Percentiles rank a stretch among this genome's conserved stretches.
phyloP scores from a whole-genome alignment of 257 asterid species.

The Fraxinus americana region DNA sequence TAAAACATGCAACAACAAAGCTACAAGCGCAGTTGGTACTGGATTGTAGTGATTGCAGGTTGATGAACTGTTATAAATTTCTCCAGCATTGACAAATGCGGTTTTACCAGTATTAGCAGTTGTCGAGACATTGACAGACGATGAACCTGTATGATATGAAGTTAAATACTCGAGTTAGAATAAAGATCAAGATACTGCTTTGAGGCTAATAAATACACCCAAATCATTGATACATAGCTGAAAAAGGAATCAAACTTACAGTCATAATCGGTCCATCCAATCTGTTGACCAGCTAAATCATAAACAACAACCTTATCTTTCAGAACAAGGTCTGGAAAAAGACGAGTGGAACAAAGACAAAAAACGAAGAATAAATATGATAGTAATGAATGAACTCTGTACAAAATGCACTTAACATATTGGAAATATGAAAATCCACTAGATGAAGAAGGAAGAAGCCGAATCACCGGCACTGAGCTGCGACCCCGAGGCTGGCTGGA shows the following conservation, averaged over 20 bases:
- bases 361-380: not conserved
- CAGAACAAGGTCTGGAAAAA: slow-evolving; percentile 75
- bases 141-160: slow-evolving; percentile 54
- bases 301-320: slow-evolving; percentile 88
- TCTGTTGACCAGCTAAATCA: slow-evolving; percentile 75
- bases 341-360: not conserved
- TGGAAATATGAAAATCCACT: not conserved
- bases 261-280: slow-evolving; percentile 92
- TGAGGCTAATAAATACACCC: not conserved
- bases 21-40: slow-evolving; percentile 23
- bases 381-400: not conserved
- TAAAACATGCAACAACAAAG: slow-evolving; percentile 47
- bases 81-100: slow-evolving; percentile 75
- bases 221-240: not conserved
- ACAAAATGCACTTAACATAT: not conserved
- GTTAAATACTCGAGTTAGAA: slow-evolving; percentile 1
- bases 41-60: slow-evolving; percentile 24
- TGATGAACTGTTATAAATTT: slow-evolving; percentile 38
- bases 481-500: too few species aligned
- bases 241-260: slow-evolving; percentile 59
- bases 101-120: slow-evolving; percentile 58
- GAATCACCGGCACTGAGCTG: too few species aligned
- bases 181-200: not conserved
- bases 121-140: slow-evolving; percentile 73
- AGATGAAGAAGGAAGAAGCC: too few species aligned